Base-by-base conservation (phyloP, 768 basidiomycete genomes). In the Rhizopogon vesiculosus region DNA sequence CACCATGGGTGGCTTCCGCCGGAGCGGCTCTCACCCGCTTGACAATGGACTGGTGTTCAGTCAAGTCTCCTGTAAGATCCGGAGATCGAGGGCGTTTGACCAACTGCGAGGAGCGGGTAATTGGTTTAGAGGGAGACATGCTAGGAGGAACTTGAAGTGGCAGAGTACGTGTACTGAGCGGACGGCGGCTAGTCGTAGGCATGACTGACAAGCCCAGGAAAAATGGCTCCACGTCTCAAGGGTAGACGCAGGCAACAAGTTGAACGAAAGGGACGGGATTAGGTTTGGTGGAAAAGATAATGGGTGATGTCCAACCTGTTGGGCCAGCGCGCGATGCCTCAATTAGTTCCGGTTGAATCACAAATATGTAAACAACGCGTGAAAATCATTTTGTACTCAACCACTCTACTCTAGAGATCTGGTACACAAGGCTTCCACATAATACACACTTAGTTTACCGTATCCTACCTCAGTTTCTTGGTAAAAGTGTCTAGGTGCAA, bases 61-160 rank as follows among this genome's bases (percentile, higher is more conserved):
- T 56, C 18, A 45, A 53, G 15, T 80, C 79, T 40, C 58, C 68
- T 35, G 52, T 38, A 15, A 69, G 74, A 49, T 83, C 83, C 29
- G 82, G 82, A 16, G 83, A 82, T 54, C 73, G 77, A 45, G 79
- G 69, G 28, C 80, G 77, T 64, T 82, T 83, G 50, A 64, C 59
- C 45, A 74, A 65, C n/a, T 63, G 53, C 12, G 71, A 64, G 51
- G 66, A 66, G 54, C 66, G 69, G 46, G 71, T 68, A 62, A 61
- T 55, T 28, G 58, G 49, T 42, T 70, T 69, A 54, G 63, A 65
- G 52, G 75, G 73, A 41, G 75, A 66, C 58, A 69, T 62, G 59
- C 65, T 63, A 52, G 67, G 56, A 52, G 69, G 58, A 46, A 68
- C 64, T 53, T 75, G 74, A 53, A 71, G 68, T 43, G 70, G 58